Evolutionary conservation across 2,329 filamentous ascomycete species (phyloP), one percentile per base, ranked within the genome.

Genomic region (Sporothrix schenckii): DNA sequence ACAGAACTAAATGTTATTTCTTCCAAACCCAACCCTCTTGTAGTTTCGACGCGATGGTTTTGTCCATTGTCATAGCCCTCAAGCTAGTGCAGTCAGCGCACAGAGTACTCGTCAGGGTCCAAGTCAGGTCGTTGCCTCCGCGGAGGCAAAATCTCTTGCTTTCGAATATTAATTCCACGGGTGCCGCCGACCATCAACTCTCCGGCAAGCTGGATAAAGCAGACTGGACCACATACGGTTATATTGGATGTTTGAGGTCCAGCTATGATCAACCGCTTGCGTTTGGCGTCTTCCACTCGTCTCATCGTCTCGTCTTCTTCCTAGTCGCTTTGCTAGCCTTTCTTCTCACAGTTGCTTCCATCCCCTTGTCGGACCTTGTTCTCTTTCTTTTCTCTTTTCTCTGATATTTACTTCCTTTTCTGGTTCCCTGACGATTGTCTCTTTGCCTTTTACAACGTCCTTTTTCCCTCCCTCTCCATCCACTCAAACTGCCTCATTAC

Each of bases 201-300:
- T 65, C 61, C 44, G 61, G 44, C 61, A 65, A 34, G 27, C 27
- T 65, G 61, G 61, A 34, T 65, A 65, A 27, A 58, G 3, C n/a
- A 50, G 24, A 27, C 41, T n/a, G 41, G 21, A 14, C 60, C 60
- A 49, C 21, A 41, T 49, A 13, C 61, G 61, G 60, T 50, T 65
- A 65, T 65, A 47, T 63, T 47, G 30, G 61, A 5, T 21, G 61
- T 65, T 65, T 63, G 39, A 63, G 11, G 24, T n/a, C 39, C 39
- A 47, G 58, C 58, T 27, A 39, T 47, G 13, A 63, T 21, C 58
- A 10, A 44, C 58, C 9, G n/a, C n/a, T 14, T 44, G n/a, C 56
- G 21, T 21, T 61, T 10, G 34, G 44, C 56, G 10, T 44, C 39
- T 10, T 61, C n/a, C 11, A 10, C 4, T 24, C 34, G 30, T 39